Base-by-base conservation (phyloP, 768 basidiomycete genomes). In the Trametes villosa region DNA sequence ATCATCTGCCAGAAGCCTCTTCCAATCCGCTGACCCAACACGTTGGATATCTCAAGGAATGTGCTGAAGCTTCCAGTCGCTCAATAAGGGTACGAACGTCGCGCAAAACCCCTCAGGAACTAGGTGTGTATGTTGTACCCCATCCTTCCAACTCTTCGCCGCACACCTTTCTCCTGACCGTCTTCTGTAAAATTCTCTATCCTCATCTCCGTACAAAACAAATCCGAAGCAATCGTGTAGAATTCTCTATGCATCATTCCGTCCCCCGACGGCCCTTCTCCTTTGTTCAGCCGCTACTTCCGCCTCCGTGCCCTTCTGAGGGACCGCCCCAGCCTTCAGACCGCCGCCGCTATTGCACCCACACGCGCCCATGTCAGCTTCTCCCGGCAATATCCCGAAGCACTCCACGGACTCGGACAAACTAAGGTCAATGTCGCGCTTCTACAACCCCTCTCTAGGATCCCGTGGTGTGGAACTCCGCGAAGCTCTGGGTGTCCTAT, bases 211-310 rank as follows among this genome's bases (percentile, higher is more conserved):
- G 56, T 30, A 1, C 9, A 30, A 20, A 4, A 24, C 46, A 18
- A 31, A 41, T 48, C 5, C 46, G 55, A 57, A 57, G 26, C 46
- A 2, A 1, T 33, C 12, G 4, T 18, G 9, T 4, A 7, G 18
- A 22, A 29, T 15, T n/a, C 33, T 17, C 22, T 9, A 22, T 36
- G 18, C 30, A 7, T 15, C 20, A 22, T 5, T 5, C 22, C 26
- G 17, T 40, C 27, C 9, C 2, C 24, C 9, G 1, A 2, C 4
- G 29, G 12, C 18, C 13, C 27, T 31, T 42, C 56, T 31, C 38
- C 12, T 31, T 18, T 42, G 56, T 57, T 31, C 47, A 57, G 47
- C 56, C 47, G 56, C 56, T 57, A 57, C 55, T 49, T 57, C 56
- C 27, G 30, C 22, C 46, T 12, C 38, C 45, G 13, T 26, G 7